Conservation (phyloP, 73 alveolate species). For the Symbiodinium pilosum region DNA sequence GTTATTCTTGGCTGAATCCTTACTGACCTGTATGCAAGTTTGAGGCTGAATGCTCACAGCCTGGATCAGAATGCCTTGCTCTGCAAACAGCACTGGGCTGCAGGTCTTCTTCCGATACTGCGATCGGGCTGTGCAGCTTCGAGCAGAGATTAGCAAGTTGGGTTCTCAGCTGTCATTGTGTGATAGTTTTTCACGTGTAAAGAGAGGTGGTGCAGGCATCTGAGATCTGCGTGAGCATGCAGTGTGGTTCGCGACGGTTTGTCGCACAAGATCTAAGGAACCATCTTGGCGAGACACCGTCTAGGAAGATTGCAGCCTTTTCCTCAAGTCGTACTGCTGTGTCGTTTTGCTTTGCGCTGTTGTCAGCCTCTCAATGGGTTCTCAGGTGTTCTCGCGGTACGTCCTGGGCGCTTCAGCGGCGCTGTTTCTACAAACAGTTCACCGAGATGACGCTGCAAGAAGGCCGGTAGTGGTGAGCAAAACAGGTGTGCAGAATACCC, state of each 20-base stretch:
- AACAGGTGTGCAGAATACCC: no score
- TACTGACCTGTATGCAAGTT: no score
- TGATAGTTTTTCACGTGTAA: background rate
- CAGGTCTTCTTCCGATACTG: conserved; percentile 87
- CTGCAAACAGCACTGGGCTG: no score
- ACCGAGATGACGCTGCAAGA: conserved; percentile 46
- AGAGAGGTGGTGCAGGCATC: background rate
- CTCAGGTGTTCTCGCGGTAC: conserved; percentile 54
- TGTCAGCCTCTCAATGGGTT: background rate
- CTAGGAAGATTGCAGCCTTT: background rate
- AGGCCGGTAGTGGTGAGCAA: conserved; percentile 26
- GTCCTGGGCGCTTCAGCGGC: conserved; percentile 60
- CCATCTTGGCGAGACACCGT: background rate
- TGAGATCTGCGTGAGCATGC: no score
- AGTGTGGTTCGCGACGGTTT: no score
- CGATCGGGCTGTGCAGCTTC: conserved; percentile 76
- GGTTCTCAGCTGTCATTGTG: background rate
- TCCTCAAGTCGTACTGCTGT: background rate
- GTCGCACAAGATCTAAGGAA: no score
- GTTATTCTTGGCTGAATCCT: no score
- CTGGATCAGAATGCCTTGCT: no score
- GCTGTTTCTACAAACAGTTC: conserved; percentile 55
- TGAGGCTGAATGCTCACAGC: no score
- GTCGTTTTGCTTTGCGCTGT: background rate
- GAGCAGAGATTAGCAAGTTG: conserved; percentile 26